phyloP scores from a whole-genome alignment of 805 yeast genomes.

The Starmerella scarabaei region DNA sequence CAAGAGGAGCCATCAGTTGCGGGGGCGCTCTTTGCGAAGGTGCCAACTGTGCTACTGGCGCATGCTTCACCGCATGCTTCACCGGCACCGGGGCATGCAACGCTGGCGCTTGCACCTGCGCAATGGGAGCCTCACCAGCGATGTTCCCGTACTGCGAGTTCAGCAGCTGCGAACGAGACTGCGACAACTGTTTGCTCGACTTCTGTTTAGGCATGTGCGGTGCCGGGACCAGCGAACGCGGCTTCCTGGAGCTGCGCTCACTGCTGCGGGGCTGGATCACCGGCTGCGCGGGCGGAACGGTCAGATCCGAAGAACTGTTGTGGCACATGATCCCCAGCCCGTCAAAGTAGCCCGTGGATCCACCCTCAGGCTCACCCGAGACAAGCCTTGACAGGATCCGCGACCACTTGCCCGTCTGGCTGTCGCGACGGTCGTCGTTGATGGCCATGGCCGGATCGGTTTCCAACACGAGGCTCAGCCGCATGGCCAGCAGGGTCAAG shows the following conservation, averaged over 20 bases:
- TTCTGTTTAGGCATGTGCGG: background rate
- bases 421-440: slow-evolving; percentile 3
- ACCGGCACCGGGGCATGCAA: background rate
- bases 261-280: background rate
- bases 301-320: background rate
- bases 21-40: background rate
- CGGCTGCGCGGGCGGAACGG: background rate
- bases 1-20: background rate
- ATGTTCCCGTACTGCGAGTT: background rate
- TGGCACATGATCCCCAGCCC: slow-evolving; percentile 15
- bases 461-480: slow-evolving; percentile 10
- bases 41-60: background rate
- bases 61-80: background rate
- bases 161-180: background rate
- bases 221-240: background rate
- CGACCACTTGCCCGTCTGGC: slow-evolving; percentile 14
- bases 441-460: slow-evolving; percentile 1
- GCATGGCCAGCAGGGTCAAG: slow-evolving; percentile 12
- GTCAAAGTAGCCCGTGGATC: slow-evolving; percentile 1
- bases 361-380: background rate
- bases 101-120: no score
- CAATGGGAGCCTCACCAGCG: no score
- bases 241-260: background rate
- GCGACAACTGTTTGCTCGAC: background rate
- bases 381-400: slow-evolving; percentile 14